phyloP scores from a whole-genome alignment of 257 asterid species.

The Rhazya stricta region DNA sequence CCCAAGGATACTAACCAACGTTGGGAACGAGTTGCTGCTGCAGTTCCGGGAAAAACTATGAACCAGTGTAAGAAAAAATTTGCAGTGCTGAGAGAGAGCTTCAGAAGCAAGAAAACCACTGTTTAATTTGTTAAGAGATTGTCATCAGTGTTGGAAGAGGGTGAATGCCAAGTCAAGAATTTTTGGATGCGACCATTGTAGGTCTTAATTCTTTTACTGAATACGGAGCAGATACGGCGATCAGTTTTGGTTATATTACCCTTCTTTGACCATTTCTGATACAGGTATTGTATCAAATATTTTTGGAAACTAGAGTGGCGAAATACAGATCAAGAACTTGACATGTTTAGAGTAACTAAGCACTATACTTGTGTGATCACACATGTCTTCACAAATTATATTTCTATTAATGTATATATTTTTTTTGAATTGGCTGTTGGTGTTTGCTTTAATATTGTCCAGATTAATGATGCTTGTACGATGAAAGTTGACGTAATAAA shows the following conservation, averaged over 20 bases:
- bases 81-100: conserved; percentile 63
- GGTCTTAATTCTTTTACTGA: neutral
- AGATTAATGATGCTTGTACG: too few species aligned
- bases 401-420: too few species aligned
- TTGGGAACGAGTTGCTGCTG: conserved; percentile 85
- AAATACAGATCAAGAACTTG: neutral
- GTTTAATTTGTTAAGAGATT: conserved; percentile 21
- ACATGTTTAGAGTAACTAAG: neutral
- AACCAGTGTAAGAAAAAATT: conserved; percentile 73
- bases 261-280: neutral
- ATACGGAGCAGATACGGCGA: neutral
- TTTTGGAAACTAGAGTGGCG: neutral
- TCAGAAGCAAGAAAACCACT: conserved; percentile 73
- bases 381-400: too few species aligned
- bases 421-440: too few species aligned
- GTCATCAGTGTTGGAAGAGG: neutral
- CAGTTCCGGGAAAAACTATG: conserved; percentile 73
- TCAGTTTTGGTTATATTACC: neutral
- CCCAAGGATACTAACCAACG: conserved; percentile 79
- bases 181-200: neutral
- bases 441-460: too few species aligned
- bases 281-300: neutral
- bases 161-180: neutral
- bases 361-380: too few species aligned
- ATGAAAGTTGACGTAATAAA: too few species aligned